Percentiles rank a stretch among this genome's conserved stretches.
Evolutionary conservation across 148 eudicot species (phyloP).

Genomic region (Fagopyrum tataricum): DNA sequence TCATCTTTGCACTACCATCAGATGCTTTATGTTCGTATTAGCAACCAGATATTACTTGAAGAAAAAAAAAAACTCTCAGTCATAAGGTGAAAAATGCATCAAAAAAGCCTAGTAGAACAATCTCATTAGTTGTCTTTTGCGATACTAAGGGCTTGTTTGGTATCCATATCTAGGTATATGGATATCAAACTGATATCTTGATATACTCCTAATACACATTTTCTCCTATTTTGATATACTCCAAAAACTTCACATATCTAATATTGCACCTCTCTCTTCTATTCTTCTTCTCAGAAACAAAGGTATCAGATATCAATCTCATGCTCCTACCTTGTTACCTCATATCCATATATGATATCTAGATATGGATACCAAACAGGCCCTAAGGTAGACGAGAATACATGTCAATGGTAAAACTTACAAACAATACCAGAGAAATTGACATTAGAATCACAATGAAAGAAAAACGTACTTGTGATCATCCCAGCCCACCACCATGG

Average conservation of each 20-base stretch:
- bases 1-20: neutral
- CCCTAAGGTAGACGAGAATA: neutral
- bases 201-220: too few species aligned
- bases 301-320: too few species aligned
- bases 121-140: neutral
- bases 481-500: constrained; percentile 99
- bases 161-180: too few species aligned
- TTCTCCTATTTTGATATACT: too few species aligned
- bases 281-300: too few species aligned
- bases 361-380: too few species aligned
- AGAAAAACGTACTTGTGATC: constrained; percentile 56
- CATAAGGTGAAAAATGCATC: neutral
- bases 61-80: neutral
- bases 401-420: neutral
- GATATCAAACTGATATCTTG: too few species aligned
- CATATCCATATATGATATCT: too few species aligned
- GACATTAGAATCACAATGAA: neutral
- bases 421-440: neutral
- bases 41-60: neutral
- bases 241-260: too few species aligned
- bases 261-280: too few species aligned
- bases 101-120: neutral
- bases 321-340: too few species aligned
- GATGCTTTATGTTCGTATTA: neutral
- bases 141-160: too few species aligned